Evolutionary conservation across 73 alveolate genomes (phyloP).

Genomic region (Symbiodinium natans): DNA sequence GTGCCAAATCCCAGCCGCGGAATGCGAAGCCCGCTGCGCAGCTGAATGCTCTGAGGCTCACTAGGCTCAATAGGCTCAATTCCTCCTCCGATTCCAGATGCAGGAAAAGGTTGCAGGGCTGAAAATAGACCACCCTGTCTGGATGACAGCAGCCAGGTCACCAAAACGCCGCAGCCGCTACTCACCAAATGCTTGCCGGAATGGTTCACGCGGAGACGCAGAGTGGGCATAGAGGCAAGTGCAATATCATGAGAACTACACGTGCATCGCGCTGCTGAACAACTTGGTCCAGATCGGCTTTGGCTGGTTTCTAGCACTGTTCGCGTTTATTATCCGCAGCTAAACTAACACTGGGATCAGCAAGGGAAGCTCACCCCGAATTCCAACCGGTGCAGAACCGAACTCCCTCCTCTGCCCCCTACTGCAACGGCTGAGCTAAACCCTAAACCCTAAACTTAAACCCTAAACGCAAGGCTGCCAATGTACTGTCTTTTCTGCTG

Average conservation of each 20-base stretch:
- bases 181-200: not conserved
- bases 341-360: no score
- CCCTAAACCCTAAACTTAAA: no score
- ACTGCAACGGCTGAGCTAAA: no score
- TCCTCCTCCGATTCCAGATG: not conserved
- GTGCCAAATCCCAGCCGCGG: constrained; percentile 76
- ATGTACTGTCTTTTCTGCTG: not conserved
- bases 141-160: not conserved
- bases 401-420: no score
- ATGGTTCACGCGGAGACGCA: not conserved
- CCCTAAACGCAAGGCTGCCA: not conserved
- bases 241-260: not conserved
- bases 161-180: not conserved
- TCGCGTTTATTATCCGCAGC: no score
- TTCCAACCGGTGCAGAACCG: no score
- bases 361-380: no score
- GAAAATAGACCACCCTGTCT: not conserved
- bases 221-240: not conserved
- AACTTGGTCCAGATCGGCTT: not conserved
- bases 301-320: no score
- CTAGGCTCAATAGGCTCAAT: not conserved
- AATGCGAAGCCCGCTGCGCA: constrained; percentile 1
- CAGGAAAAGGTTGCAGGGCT: not conserved
- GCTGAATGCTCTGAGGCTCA: not conserved
- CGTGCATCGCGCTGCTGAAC: not conserved